Conservation (phyloP, 78 protist genomes). For the Dictyostelium brefeldianum region DNA sequence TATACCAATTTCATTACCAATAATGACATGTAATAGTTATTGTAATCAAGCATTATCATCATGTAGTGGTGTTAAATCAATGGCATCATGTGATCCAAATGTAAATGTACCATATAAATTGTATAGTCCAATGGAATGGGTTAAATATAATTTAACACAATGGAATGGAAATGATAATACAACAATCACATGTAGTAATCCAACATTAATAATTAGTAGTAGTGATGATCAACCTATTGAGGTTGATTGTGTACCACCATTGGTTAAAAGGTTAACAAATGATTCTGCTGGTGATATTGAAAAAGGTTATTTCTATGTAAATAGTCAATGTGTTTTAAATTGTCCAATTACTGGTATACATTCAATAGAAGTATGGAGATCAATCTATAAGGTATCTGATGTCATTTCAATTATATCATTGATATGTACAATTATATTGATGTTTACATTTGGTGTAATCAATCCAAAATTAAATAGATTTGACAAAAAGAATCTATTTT, state of each 20-base stretch:
- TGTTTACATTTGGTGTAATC: slow-evolving; percentile 32
- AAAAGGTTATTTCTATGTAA: neutral
- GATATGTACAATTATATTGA: slow-evolving; percentile 9
- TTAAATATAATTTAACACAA: neutral
- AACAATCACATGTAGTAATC: neutral
- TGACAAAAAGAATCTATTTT: slow-evolving; percentile 37
- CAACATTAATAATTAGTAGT: neutral
- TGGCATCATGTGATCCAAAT: neutral
- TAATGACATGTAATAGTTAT: slow-evolving; percentile 16
- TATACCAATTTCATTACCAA: neutral
- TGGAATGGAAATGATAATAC: neutral
- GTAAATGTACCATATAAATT: neutral
- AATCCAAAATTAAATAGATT: slow-evolving; percentile 17
- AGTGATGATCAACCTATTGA: neutral
- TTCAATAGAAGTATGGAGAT: slow-evolving; percentile 8
- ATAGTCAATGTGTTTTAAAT: slow-evolving; percentile 8
- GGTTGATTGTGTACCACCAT: neutral
- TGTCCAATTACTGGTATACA: slow-evolving; percentile 41
- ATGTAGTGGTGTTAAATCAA: neutral
- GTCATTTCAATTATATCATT: slow-evolving; percentile 15
- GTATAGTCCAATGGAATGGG: neutral
- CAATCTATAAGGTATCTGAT: slow-evolving; percentile 9
- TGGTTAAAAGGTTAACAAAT: neutral
- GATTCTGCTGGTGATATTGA: neutral
- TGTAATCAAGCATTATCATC: neutral